Evolutionary conservation across 1,139 yeast genomes (phyloP), one percentile per base, ranked within the genome.

Genomic region (Pichia sp.): DNA sequence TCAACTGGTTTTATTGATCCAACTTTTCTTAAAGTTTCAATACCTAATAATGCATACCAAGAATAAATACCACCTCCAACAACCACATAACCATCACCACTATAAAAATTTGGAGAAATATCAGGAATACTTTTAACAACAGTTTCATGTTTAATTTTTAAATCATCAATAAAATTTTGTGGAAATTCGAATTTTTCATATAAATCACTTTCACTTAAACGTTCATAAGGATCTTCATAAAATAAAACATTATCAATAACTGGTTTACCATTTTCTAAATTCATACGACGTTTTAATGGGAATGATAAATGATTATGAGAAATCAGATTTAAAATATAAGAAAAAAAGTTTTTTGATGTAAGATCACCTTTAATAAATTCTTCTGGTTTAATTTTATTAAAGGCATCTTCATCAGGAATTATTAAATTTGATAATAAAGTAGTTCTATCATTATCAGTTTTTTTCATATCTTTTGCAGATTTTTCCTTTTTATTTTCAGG

Each of bases 51-150:
- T 12, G 87, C 74, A 56, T 82, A 68, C 72, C 94, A 80, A 55
- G 87, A 81, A 64, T 81, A 83, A 53, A 73, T 71, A 2, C 90
- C 90, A 37, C 94, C 94, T 31, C 90, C 90, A 33, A 84, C 87
- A 60, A 78, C 80, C 4, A 84, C 94, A 37, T 85, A 79, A 24
- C 95, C 95, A 48, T 77, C 70, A 1, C 92, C 92, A n/a, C 65
- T 60, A 58, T 77, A 80, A 27, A 72, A 59, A 7, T 52, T 45
- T 8, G 58, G 54, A 6, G 33, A 34, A n/a, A 47, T 38, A 9
- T 47, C 45, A 4, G 63, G 63, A 2, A 61, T 50, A 10, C 55
- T 49, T 5, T 46, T 42, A 16, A 58, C 54, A 16, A 59, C 51
- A 30, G 52, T 51, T 29, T 45, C 49, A 45, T 59, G 64, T 40